A percentile compares a stretch with the other conserved stretches of the same genome.
Conservation (phyloP, 768 basidiomycete genomes). For the Tricholomella constricta region DNA sequence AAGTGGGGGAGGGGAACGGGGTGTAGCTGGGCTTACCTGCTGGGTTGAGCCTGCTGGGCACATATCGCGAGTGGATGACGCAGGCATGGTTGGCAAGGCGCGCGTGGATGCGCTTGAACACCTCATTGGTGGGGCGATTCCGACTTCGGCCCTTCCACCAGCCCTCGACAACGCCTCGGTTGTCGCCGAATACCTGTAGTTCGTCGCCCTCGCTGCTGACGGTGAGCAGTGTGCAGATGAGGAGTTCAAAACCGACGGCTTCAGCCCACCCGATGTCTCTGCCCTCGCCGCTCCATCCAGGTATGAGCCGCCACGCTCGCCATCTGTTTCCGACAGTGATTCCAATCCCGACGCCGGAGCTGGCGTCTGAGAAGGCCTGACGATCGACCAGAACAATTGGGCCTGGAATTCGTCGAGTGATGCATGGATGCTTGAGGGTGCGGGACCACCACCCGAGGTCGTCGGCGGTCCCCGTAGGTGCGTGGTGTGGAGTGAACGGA, state of each 20-base stretch:
- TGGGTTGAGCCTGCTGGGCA: constrained; percentile 29
- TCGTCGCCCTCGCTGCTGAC: neutral
- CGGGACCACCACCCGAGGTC: constrained; percentile 40
- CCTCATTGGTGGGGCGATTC: constrained; percentile 28
- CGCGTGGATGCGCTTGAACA: constrained; percentile 29
- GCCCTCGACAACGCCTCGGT: constrained; percentile 41
- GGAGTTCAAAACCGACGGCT: constrained; percentile 40
- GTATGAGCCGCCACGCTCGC: constrained; percentile 36
- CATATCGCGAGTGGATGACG: constrained; percentile 23
- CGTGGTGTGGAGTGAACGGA: constrained; percentile 34
- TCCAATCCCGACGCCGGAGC: constrained; percentile 34
- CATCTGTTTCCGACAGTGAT: constrained; percentile 32
- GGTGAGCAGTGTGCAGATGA: constrained; percentile 26
- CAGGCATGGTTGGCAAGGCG: neutral
- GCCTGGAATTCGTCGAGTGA: constrained; percentile 27
- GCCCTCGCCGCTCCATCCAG: constrained; percentile 29
- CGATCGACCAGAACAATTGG: constrained; percentile 27
- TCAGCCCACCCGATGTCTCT: constrained; percentile 50
- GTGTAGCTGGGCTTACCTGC: too few relatives aligned
- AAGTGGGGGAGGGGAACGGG: too few relatives aligned
- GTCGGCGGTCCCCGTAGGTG: constrained; percentile 4
- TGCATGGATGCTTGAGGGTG: constrained; percentile 7
- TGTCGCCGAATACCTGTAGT: constrained; percentile 37
- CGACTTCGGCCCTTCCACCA: constrained; percentile 42
- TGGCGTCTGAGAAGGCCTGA: constrained; percentile 44